Conservation (phyloP, 2,329 filamentous ascomycete species). For the Fusarium drepaniforme region DNA sequence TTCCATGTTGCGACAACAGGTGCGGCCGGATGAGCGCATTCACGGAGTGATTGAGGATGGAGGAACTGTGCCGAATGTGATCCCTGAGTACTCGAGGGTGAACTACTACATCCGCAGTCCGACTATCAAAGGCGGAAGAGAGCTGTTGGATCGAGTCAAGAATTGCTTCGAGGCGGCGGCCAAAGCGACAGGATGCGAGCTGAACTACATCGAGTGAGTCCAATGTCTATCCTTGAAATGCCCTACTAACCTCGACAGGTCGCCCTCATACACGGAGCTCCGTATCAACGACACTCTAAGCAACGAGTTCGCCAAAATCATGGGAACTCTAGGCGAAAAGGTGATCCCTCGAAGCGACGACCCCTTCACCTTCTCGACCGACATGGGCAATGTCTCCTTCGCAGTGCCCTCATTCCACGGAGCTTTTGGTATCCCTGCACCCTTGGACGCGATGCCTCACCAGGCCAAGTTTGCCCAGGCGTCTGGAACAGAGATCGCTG, state of each 20-base stretch:
- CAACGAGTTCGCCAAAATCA: neutral
- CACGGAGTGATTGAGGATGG: neutral
- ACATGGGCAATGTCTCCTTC: neutral
- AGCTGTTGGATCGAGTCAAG: conserved; percentile 48
- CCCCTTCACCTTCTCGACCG: neutral
- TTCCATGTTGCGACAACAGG: neutral
- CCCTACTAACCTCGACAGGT: neutral
- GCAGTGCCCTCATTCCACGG: neutral
- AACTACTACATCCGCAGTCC: conserved; percentile 49
- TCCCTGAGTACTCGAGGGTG: conserved; percentile 53
- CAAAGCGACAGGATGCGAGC: conserved; percentile 49
- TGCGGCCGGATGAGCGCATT: neutral
- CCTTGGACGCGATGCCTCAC: neutral
- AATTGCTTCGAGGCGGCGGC: conserved; percentile 53
- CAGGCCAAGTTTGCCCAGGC: neutral
- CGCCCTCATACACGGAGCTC: neutral
- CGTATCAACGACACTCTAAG: neutral
- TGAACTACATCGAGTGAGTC: conserved; percentile 51
- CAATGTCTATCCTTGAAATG: neutral
- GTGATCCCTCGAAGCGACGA: neutral
- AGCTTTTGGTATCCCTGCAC: neutral
- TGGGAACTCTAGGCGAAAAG: neutral
- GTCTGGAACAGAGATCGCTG: neutral
- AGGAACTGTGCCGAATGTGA: conserved; percentile 52
- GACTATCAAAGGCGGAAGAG: conserved; percentile 45